Conservation (phyloP, 441 rosid genomes). For the Pelargonium citronellum region DNA sequence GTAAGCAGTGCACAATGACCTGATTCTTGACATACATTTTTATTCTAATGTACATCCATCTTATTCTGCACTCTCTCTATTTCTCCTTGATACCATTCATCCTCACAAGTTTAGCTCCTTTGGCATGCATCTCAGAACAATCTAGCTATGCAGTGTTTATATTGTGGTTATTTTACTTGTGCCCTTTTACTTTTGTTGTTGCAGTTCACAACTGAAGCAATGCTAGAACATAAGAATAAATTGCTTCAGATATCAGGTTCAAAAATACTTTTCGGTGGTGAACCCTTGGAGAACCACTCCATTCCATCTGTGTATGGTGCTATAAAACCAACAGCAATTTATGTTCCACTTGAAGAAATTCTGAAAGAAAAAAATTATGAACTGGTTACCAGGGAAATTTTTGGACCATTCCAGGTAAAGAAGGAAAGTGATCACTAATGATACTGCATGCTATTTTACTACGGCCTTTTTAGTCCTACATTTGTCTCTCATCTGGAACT, state of each 20-base stretch:
- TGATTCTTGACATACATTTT: not conserved
- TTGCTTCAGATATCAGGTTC: slow-evolving; percentile 81
- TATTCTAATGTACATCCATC: not conserved
- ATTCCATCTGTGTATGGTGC: slow-evolving; percentile 91
- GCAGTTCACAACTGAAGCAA: slow-evolving; percentile 82
- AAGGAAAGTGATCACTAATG: not conserved
- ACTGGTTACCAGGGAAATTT: slow-evolving; percentile 79
- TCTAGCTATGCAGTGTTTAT: not conserved
- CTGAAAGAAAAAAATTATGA: slow-evolving; percentile 57
- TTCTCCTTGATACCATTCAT: not conserved
- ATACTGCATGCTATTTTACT: no score
- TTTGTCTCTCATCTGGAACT: no score
- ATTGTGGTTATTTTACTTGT: not conserved
- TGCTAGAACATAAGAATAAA: slow-evolving; percentile 71
- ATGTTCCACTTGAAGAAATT: slow-evolving; percentile 83
- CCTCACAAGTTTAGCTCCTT: not conserved
- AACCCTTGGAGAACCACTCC: slow-evolving; percentile 65
- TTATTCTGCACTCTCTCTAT: not conserved
- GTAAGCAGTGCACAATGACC: no score
- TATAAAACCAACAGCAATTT: slow-evolving; percentile 77
- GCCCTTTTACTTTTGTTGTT: slow-evolving; percentile 7
- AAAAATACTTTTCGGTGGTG: slow-evolving; percentile 84
- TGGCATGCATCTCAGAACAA: not conserved
- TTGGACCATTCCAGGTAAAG: slow-evolving; percentile 94
- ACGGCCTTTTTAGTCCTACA: no score